These are phyloP conservation scores for Polytrichum commune DNA, from an alignment of 225 moss, liverwort and hornwort genomes.

Conservation along the genomic window DNA sequence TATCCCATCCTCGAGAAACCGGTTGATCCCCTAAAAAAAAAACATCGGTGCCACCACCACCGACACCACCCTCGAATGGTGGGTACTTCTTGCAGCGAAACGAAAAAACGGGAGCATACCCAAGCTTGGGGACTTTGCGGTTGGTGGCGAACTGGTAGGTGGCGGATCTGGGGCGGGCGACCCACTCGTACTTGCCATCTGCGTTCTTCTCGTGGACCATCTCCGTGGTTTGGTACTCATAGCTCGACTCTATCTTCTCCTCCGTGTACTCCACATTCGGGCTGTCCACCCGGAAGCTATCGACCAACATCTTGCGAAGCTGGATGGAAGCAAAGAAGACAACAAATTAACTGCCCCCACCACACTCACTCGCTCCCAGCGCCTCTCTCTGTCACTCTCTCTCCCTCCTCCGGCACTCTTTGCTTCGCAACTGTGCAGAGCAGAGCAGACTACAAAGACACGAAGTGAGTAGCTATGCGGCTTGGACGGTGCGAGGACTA, in stretches of 20 bases:
- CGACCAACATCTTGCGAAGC: conserved; percentile 70
- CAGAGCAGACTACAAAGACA: not conserved
- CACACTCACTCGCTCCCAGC: no score
- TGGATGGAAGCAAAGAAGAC: no score
- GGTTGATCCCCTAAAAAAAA: no score
- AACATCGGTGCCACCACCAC: no score
- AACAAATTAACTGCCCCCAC: not conserved
- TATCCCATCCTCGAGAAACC: no score
- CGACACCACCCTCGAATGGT: no score
- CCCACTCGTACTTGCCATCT: conserved; percentile 75
- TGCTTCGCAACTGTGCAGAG: not conserved
- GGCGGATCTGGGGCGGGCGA: conserved; percentile 69
- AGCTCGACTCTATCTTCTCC: conserved; percentile 60
- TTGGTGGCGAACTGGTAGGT: conserved; percentile 72
- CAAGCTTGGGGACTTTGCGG: conserved; percentile 87
- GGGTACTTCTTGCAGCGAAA: not conserved
- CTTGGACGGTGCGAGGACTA: not conserved
- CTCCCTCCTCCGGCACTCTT: not conserved
- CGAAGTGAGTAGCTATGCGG: not conserved
- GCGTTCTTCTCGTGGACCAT: conserved; percentile 51
- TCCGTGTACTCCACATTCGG: conserved; percentile 78
- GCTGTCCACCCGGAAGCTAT: conserved; percentile 92
- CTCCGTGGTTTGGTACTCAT: conserved; percentile 91
- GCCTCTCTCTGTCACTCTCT: not conserved
- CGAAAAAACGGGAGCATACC: conserved; percentile 30